Evolutionary conservation across 108 stramenopile genomes (phyloP).

Genomic region (Schizochytrium sp.): DNA sequence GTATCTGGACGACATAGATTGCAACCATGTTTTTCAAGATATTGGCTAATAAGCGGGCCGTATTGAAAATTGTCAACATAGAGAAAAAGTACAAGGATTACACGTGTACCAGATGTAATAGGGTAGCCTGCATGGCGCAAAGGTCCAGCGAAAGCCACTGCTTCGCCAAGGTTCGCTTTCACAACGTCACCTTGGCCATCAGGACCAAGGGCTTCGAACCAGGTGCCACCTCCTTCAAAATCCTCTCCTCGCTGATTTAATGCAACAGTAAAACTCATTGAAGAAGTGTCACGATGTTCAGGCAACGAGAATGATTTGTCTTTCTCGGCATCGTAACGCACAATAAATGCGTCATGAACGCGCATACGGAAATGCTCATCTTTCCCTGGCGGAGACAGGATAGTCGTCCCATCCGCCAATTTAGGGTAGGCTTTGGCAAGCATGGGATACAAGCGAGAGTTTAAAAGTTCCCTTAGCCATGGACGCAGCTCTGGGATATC

Average conservation of each 20-base stretch:
- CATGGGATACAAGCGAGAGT: slow-evolving; percentile 47
- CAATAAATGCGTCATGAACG: slow-evolving; percentile 64
- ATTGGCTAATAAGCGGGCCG: slow-evolving; percentile 25
- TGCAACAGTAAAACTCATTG: slow-evolving; percentile 45
- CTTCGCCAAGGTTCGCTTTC: slow-evolving; percentile 1
- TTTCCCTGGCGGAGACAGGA: background rate
- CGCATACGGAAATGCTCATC: slow-evolving; percentile 37
- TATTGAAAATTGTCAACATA: slow-evolving; percentile 62
- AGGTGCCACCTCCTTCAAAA: slow-evolving; percentile 63
- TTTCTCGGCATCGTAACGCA: slow-evolving; percentile 58
- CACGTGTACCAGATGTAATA: slow-evolving; percentile 43
- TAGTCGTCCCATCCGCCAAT: slow-evolving; percentile 21
- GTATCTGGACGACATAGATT: background rate
- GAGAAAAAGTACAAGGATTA: slow-evolving; percentile 60
- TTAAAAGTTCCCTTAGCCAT: slow-evolving; percentile 36
- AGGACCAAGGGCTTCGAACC: slow-evolving; percentile 57
- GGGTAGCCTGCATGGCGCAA: slow-evolving; percentile 64
- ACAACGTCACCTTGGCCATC: slow-evolving; percentile 53
- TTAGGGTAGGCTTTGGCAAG: background rate
- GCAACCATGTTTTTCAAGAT: background rate
- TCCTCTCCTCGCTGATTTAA: slow-evolving; percentile 41
- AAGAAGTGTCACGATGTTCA: slow-evolving; percentile 60
- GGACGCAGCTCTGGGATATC: slow-evolving; percentile 58
- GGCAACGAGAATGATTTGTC: slow-evolving; percentile 31
- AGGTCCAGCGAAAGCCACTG: slow-evolving; percentile 60